phyloP scores from a whole-genome alignment of 1,284 basidiomycete species.

The Ceratobasidium sp. region DNA sequence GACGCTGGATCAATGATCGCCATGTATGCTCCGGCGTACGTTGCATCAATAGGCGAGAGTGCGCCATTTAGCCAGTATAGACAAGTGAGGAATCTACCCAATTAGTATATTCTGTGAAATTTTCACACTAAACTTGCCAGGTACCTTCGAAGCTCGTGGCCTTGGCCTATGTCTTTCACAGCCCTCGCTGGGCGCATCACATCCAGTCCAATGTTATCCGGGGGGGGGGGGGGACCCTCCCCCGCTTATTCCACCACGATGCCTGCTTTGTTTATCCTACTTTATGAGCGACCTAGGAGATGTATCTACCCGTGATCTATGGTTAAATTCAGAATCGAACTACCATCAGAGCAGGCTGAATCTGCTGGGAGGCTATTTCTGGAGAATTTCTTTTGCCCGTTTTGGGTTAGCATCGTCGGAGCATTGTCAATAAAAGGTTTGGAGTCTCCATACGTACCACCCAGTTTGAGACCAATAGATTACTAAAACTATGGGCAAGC shows the following conservation, averaged over 20 bases:
- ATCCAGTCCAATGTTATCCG: slow-evolving; percentile 17
- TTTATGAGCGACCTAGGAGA: slow-evolving; percentile 25
- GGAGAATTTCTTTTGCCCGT: slow-evolving; percentile 16
- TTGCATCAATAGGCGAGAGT: slow-evolving; percentile 16
- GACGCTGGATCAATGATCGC: not conserved
- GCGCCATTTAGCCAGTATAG: slow-evolving; percentile 29
- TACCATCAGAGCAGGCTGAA: not conserved
- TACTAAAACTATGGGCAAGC: not conserved
- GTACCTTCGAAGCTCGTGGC: slow-evolving; percentile 20
- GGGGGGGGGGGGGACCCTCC: no score
- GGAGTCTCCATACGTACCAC: not conserved
- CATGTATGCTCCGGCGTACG: slow-evolving; percentile 20
- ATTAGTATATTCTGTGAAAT: not conserved
- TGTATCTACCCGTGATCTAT: not conserved
- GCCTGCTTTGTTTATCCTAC: not conserved
- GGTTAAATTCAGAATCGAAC: not conserved
- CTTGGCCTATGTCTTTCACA: slow-evolving; percentile 2
- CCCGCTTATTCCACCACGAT: slow-evolving; percentile 10
- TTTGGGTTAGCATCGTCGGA: not conserved
- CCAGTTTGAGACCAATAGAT: no score
- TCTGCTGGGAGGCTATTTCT: not conserved
- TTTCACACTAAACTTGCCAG: not conserved
- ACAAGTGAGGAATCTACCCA: not conserved
- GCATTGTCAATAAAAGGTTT: not conserved
- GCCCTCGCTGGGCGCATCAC: slow-evolving; percentile 9